Percentiles rank a stretch among this genome's conserved stretches.
These are phyloP conservation scores for Umbellularia californica DNA, from an alignment of 164 flowering plant genomes.

Conservation along the genomic window DNA sequence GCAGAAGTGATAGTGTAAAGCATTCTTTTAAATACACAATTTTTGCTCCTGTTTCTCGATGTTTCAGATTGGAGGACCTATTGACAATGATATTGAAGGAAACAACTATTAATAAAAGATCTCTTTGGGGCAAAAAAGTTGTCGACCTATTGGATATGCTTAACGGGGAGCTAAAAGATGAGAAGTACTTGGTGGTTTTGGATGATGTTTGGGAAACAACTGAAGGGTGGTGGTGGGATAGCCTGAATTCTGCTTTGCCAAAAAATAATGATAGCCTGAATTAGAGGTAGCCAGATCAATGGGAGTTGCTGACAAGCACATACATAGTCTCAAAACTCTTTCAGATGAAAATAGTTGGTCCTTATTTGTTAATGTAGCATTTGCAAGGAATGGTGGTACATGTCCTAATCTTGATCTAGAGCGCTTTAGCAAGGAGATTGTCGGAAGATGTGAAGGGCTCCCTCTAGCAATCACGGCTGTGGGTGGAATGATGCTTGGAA, in stretches of 20 bases:
- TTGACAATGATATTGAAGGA: neutral
- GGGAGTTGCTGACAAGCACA: neutral
- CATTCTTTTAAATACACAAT: neutral
- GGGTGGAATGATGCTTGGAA: constrained; percentile 5
- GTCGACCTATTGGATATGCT: neutral
- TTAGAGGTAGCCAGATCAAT: neutral
- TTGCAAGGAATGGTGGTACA: neutral
- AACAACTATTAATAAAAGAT: neutral
- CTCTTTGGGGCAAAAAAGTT: neutral
- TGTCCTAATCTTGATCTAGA: neutral
- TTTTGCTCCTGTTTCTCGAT: neutral
- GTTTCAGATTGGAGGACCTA: neutral
- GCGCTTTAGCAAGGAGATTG: neutral
- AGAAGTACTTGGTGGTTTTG: neutral
- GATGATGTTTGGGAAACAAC: neutral
- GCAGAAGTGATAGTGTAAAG: too few relatives aligned
- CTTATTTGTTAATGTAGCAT: neutral
- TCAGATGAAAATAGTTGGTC: constrained; percentile 7
- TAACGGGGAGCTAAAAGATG: neutral
- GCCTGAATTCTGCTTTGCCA: neutral
- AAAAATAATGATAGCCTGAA: neutral
- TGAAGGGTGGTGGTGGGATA: constrained; percentile 1
- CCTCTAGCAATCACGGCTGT: constrained; percentile 4
- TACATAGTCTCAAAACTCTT: neutral
- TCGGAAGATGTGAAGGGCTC: neutral